Evolutionary conservation across 2,329 filamentous ascomycete species (phyloP).

Genomic region (Grosmannia clavigera): DNA sequence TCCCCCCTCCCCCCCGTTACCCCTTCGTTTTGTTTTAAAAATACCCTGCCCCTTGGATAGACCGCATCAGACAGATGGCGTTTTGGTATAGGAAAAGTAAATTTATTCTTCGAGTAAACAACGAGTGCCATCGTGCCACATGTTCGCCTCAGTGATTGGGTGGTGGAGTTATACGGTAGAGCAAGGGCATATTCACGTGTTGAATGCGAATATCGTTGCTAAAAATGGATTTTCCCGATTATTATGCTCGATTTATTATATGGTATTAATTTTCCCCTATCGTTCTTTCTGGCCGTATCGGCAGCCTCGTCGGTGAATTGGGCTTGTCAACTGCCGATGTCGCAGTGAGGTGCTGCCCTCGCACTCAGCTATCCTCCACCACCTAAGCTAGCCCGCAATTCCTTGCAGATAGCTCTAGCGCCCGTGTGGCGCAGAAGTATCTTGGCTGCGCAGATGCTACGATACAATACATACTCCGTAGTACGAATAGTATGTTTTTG

Average conservation of each 20-base stretch:
- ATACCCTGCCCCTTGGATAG: not conserved
- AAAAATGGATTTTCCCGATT: not conserved
- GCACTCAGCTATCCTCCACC: not conserved
- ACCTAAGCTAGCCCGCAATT: too few species aligned
- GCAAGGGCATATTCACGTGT: not conserved
- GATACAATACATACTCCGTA: too few species aligned
- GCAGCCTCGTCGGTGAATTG: not conserved
- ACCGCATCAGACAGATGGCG: not conserved
- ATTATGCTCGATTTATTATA: too few species aligned
- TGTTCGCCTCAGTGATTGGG: not conserved
- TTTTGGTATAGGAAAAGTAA: not conserved
- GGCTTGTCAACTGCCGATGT: not conserved
- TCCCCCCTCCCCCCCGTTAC: not conserved
- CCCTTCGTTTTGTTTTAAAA: not conserved
- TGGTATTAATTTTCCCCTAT: not conserved
- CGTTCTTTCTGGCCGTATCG: not conserved
- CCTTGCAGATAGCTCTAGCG: too few species aligned
- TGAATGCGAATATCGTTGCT: not conserved
- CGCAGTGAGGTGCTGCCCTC: not conserved
- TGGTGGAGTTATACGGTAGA: not conserved
- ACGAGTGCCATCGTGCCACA: not conserved
- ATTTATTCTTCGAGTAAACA: not conserved
- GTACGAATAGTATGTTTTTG: too few species aligned
- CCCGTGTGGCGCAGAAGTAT: too few species aligned
- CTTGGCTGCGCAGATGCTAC: too few species aligned